Conservation (phyloP, 1,284 basidiomycete species). For the Ceratobasidium sp. region DNA sequence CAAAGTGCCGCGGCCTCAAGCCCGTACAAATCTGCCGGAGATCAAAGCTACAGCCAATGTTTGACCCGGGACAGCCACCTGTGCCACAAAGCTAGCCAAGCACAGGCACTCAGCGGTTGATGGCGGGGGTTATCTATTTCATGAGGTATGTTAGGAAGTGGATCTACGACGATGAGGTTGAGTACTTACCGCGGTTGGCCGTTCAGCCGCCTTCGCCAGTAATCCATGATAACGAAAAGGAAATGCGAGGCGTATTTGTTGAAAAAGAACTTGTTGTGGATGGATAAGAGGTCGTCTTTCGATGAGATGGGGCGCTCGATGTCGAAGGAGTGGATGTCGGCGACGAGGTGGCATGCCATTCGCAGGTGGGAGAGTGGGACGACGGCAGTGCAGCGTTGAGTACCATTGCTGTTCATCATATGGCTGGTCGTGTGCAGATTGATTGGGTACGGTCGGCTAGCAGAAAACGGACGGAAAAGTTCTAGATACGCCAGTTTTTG, state of each 20-base stretch:
- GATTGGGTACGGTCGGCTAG: neutral
- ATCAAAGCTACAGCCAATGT: too few species aligned
- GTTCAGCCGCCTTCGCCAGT: neutral
- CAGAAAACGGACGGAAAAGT: conserved; percentile 4
- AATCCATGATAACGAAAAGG: neutral
- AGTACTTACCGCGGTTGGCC: too few species aligned
- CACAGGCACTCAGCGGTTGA: too few species aligned
- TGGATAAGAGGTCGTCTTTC: neutral
- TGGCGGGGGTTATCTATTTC: too few species aligned
- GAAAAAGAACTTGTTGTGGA: neutral
- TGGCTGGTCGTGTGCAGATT: neutral
- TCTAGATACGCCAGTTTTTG: conserved; percentile 4
- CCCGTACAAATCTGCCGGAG: too few species aligned
- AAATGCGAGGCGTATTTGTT: conserved; percentile 1
- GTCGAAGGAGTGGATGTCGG: neutral
- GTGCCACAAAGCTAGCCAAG: too few species aligned
- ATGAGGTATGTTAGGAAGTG: too few species aligned
- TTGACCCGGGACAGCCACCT: too few species aligned
- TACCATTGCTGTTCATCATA: neutral
- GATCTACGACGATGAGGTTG: too few species aligned
- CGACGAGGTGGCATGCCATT: conserved; percentile 10
- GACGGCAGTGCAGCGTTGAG: neutral
- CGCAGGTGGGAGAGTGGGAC: neutral
- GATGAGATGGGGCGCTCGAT: neutral
- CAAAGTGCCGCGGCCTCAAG: too few species aligned